Base-by-base conservation (phyloP, 1,139 yeast species). In the Saccharomyces hybrid region DNA sequence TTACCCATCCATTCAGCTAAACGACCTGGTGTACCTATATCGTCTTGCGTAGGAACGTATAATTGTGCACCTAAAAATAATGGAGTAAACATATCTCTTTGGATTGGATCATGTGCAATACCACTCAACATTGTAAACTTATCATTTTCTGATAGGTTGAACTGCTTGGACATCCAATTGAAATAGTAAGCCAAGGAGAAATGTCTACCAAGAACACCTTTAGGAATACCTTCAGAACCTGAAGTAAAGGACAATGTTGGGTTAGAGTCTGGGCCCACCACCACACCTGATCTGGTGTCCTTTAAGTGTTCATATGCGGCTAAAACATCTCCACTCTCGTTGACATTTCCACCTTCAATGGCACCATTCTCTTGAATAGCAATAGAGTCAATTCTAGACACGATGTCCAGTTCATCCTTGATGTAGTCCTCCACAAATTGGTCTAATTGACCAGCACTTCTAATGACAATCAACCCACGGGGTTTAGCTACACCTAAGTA, bases 31-130 rank as follows among this genome's bases (percentile, higher is more conserved):
- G 99, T 93, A 51, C 99, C 99, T 65, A 93, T 93, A 69, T 95
- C 99, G 69, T 93, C 98, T 25, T 90, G 84, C 11, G 98, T 90
- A 52, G 99, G 99, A 28, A 93, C 95, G 59, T 89, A 77, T 56
- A 93, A 76, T 63, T 85, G 88, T 9, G 99, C 99, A 58, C 99
- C 99, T 59, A 93, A 77, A 72, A 93, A 93, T 58, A 93, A 79
- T 29, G 99, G 99, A 1, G 99, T 95, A 72, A 93, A 93, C 86
- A 93, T 95, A 71, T 93, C 99, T 77, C 99, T 85, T 75, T 93
- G 99, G 59, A 93, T 93, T 14, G 99, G 99, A 73, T 93, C 99
- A 69, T 93, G 99, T 0, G 99, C 99, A 70, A 93, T 93, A 67
- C 99, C 99, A 27, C 96, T 88, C 57, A 93, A 80, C 99, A 93